Conservation (phyloP, 306 rosid genomes). For the Amphicarpaea edgeworthii region DNA sequence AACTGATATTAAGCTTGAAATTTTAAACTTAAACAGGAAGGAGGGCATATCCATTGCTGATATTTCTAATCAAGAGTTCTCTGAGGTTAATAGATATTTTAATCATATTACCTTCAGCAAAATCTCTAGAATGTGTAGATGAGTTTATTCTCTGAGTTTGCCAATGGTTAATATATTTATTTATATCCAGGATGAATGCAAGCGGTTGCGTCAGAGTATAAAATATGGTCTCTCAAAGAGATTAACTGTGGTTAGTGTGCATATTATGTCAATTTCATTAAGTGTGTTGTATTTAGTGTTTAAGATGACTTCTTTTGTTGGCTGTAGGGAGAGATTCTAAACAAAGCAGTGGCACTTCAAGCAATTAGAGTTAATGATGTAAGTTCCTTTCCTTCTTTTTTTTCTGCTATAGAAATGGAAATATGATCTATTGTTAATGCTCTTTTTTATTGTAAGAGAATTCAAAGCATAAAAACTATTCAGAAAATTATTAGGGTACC, state of each 20-base stretch:
- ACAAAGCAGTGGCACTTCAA: conserved; percentile 74
- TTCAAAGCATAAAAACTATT: conserved; percentile 13
- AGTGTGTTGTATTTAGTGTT: conserved; percentile 39
- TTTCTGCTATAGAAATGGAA: conserved; percentile 18
- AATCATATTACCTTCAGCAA: conserved; percentile 4
- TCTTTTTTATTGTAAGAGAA: conserved; percentile 22
- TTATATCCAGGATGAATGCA: conserved; percentile 83
- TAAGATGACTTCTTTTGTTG: conserved; percentile 42
- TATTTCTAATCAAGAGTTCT: conserved; percentile 87
- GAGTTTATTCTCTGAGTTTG: conserved; percentile 21
- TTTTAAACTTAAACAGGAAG: conserved; percentile 81
- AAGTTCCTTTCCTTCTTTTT: conserved; percentile 56
- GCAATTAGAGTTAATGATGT: conserved; percentile 83
- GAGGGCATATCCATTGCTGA: conserved; percentile 77
- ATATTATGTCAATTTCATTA: conserved; percentile 42
- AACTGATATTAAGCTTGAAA: conserved; percentile 78
- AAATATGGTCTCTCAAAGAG: conserved; percentile 78
- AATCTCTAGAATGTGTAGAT: conserved; percentile 25
- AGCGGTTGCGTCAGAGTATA: conserved; percentile 77
- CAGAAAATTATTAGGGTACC: conserved; percentile 20
- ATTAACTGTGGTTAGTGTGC: conserved; percentile 81
- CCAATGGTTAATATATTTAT: conserved; percentile 46
- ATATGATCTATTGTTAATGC: conserved; percentile 26
- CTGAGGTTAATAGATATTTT: conserved; percentile 67
- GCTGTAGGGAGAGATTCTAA: conserved; percentile 80